A percentile compares a stretch with the other conserved stretches of the same genome.
Conservation (phyloP, 164 flowering plant genomes). For the Magnolia officinalis region DNA sequence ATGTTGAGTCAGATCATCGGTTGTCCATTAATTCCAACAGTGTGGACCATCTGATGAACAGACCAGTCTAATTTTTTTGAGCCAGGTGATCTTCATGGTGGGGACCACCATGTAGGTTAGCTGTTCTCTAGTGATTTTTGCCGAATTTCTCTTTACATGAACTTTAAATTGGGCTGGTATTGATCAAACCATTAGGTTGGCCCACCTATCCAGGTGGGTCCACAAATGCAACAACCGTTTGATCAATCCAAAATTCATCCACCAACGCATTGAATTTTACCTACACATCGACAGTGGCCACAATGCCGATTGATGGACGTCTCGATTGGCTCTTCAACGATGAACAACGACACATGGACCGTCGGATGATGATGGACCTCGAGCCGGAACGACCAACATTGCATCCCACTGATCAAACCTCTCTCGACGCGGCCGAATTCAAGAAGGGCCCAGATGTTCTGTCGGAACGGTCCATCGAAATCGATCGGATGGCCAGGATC, state of each 20-base stretch:
- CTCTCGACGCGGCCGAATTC: conserved; percentile 57
- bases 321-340: conserved; percentile 67
- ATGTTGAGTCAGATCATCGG: no score
- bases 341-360: conserved; percentile 46
- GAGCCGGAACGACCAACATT: conserved; percentile 81
- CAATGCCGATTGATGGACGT: conserved; percentile 46
- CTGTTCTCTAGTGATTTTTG: background rate
- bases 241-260: background rate
- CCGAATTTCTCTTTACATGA: no score
- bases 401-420: conserved; percentile 26
- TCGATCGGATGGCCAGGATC: conserved; percentile 60
- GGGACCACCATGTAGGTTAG: background rate
- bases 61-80: no score
- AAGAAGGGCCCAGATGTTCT: conserved; percentile 59
- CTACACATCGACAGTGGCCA: conserved; percentile 73
- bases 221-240: background rate
- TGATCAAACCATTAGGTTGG: no score
- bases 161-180: no score
- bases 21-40: no score
- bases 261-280: conserved; percentile 29
- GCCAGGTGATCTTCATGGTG: no score
- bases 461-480: conserved; percentile 55
- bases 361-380: conserved; percentile 67
- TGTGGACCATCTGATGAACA: no score
- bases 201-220: no score